Evolutionary conservation across 306 rosid species (phyloP).

Genomic region (Prunus padus): DNA sequence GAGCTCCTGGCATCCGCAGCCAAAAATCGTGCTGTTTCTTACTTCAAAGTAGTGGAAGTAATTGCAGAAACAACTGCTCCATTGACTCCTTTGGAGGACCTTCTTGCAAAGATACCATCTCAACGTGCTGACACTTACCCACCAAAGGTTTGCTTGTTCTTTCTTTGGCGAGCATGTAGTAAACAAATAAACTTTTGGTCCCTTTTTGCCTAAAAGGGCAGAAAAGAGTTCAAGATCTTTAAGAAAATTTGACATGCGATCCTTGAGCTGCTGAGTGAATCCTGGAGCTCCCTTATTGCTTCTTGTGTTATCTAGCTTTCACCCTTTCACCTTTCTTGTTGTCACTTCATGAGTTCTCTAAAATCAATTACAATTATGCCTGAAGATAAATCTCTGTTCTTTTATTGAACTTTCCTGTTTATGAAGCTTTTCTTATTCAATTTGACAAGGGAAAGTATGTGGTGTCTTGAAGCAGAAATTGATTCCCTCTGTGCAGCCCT

Average conservation of each 20-base stretch:
- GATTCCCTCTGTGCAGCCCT: not conserved
- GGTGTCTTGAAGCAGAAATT: constrained; percentile 2
- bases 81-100: constrained; percentile 70
- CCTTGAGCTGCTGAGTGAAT: constrained; percentile 6
- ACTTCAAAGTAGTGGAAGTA: constrained; percentile 85
- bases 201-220: constrained; percentile 21
- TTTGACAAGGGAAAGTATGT: not conserved
- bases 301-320: not conserved
- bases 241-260: constrained; percentile 14
- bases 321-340: not conserved
- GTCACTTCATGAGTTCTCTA: not conserved
- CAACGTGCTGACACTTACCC: constrained; percentile 46
- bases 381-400: not conserved
- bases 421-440: not conserved
- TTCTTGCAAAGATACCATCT: constrained; percentile 80
- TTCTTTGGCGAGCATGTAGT: constrained; percentile 25
- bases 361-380: not conserved
- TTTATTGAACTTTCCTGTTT: not conserved
- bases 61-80: constrained; percentile 92
- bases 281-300: constrained; percentile 1
- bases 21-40: constrained; percentile 66
- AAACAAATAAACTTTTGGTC: constrained; percentile 38
- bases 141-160: constrained; percentile 48
- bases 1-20: constrained; percentile 87
- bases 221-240: not conserved